Percentiles rank a stretch among this genome's conserved stretches.
Evolutionary conservation across 1,284 basidiomycete genomes (phyloP).

Genomic region (Cryptococcus depauperatus): DNA sequence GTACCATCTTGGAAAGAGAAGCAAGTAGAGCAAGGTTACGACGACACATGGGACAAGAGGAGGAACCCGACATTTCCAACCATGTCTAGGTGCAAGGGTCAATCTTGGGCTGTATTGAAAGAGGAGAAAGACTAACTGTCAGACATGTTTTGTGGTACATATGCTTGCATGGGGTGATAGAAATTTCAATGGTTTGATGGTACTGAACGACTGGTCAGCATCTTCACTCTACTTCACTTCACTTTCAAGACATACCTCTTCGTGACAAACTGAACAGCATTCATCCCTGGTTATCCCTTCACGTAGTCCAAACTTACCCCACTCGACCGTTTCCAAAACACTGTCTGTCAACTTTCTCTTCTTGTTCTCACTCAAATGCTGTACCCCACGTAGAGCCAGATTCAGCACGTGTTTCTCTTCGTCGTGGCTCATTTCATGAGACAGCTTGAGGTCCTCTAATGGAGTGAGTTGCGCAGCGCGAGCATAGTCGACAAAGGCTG

Average conservation of each 20-base stretch:
- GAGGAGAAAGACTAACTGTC: conserved; percentile 18
- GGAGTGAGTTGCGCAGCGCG: too few species aligned
- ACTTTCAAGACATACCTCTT: conserved; percentile 25
- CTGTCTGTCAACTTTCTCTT: conserved; percentile 14
- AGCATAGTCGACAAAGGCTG: too few species aligned
- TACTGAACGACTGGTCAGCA: too few species aligned
- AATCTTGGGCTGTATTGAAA: not conserved
- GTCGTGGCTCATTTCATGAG: conserved; percentile 12
- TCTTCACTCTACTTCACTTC: too few species aligned
- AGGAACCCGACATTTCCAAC: conserved; percentile 26
- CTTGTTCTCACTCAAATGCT: conserved; percentile 3
- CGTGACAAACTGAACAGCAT: conserved; percentile 30
- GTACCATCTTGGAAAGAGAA: conserved; percentile 16
- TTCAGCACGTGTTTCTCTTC: conserved; percentile 9
- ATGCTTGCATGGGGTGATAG: conserved; percentile 36
- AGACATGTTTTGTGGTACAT: conserved; percentile 38
- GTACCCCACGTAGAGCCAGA: conserved; percentile 7
- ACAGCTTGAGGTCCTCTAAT: not conserved
- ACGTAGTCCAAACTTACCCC: conserved; percentile 8
- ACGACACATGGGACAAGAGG: conserved; percentile 39
- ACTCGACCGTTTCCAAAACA: conserved; percentile 11
- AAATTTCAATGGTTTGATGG: conserved; percentile 14
- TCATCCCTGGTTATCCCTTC: conserved; percentile 25
- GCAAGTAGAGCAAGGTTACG: conserved; percentile 31
- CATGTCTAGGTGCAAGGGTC: conserved; percentile 19